phyloP scores from a whole-genome alignment of 2,329 filamentous ascomycete genomes.

The Tolypocladium inflatum region DNA sequence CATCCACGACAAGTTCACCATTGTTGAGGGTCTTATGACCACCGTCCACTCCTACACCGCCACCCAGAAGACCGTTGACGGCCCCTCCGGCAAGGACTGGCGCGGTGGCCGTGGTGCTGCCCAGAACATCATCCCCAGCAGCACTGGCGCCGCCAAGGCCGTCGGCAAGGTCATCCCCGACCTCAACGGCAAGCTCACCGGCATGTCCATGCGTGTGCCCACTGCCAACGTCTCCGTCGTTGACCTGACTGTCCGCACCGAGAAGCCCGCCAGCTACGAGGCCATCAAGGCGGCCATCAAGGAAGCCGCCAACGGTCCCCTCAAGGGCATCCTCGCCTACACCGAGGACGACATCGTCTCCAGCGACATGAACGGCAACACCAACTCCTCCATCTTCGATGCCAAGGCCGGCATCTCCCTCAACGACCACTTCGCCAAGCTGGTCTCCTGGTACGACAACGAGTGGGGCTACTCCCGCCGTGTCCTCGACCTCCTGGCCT shows the following conservation, averaged over 20 bases:
- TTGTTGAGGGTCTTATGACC: slow-evolving; percentile 99
- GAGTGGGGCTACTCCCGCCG: slow-evolving; percentile 99
- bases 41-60: slow-evolving; percentile 99
- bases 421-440: slow-evolving; percentile 98
- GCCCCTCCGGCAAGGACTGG: slow-evolving; percentile 98
- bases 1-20: slow-evolving; percentile 95
- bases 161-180: slow-evolving; percentile 99
- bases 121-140: slow-evolving; percentile 99
- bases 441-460: slow-evolving; percentile 98
- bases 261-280: slow-evolving; percentile 82
- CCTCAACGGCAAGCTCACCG: slow-evolving; percentile 98
- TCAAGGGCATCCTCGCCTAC: slow-evolving; percentile 91
- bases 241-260: slow-evolving; percentile 86
- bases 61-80: slow-evolving; percentile 99
- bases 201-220: slow-evolving; percentile 99
- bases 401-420: slow-evolving; percentile 98
- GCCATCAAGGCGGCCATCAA: slow-evolving; percentile 84
- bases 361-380: slow-evolving; percentile 86
- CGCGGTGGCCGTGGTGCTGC: slow-evolving; percentile 97
- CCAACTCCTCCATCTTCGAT: slow-evolving; percentile 95
- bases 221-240: slow-evolving; percentile 99
- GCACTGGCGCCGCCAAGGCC: slow-evolving; percentile 98
- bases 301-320: slow-evolving; percentile 70
- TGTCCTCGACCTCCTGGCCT: slow-evolving; percentile 72
- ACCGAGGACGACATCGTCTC: slow-evolving; percentile 97